A percentile compares a stretch with the other conserved stretches of the same genome.
Evolutionary conservation across 805 yeast genomes (phyloP).

Genomic region (Sugiyamaella lignohabitans): DNA sequence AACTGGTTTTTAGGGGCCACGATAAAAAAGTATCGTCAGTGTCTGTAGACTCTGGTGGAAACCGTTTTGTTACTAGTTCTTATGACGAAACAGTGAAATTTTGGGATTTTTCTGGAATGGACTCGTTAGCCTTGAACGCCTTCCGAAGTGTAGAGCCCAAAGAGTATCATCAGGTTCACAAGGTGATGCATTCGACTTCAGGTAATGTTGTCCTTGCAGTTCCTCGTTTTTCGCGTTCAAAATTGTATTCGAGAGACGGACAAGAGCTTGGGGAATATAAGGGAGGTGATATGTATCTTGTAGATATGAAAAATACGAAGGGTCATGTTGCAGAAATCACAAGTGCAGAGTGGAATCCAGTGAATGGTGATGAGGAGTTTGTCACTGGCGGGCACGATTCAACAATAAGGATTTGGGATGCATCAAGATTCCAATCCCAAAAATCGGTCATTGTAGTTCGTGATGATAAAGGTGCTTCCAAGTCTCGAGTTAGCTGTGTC

Average conservation of each 20-base stretch:
- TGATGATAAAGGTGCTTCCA: constrained; percentile 18
- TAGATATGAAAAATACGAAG: constrained; percentile 32
- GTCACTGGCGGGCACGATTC: constrained; percentile 29
- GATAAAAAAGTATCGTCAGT: constrained; percentile 23
- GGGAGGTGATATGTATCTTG: constrained; percentile 33
- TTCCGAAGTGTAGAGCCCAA: constrained; percentile 26
- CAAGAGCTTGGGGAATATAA: constrained; percentile 22
- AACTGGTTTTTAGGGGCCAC: constrained; percentile 22
- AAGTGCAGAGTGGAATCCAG: constrained; percentile 28
- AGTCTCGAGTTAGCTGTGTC: constrained; percentile 15
- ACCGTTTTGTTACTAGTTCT: constrained; percentile 27
- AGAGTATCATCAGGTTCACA: constrained; percentile 23
- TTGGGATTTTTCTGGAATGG: constrained; percentile 34
- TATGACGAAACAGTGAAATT: constrained; percentile 26
- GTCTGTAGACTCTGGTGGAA: constrained; percentile 25
- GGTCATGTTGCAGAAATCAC: constrained; percentile 33
- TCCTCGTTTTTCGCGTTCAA: constrained; percentile 23
- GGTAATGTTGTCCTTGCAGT: constrained; percentile 23
- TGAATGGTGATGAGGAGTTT: constrained; percentile 15
- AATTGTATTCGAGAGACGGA: constrained; percentile 27
- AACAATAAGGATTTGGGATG: constrained; percentile 35
- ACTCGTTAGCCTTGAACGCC: constrained; percentile 18
- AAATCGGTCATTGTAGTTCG: constrained; percentile 27
- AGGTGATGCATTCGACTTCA: constrained; percentile 17
- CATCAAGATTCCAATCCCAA: constrained; percentile 20